Percentiles rank a stretch among this genome's conserved stretches.
Evolutionary conservation across 768 basidiomycete species (phyloP).

Genomic region (Boletus subcaerulescens): DNA sequence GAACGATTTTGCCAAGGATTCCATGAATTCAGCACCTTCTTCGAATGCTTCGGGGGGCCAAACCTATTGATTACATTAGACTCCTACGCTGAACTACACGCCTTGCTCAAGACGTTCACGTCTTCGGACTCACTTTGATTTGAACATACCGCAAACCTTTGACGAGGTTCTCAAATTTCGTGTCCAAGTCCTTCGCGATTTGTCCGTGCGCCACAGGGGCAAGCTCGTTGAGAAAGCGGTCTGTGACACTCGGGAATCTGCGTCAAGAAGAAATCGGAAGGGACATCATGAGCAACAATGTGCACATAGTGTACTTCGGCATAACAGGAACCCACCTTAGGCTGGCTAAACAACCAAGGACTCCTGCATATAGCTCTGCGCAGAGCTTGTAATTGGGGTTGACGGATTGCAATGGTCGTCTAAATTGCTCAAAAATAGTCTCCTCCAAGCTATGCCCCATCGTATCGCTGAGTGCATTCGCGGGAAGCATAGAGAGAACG

Average conservation of each 20-base stretch:
- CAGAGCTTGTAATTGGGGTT: conserved; percentile 79
- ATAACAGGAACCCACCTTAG: conserved; percentile 53
- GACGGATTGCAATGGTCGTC: conserved; percentile 57
- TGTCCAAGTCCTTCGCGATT: conserved; percentile 76
- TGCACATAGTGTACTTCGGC: neutral
- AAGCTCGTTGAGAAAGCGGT: conserved; percentile 82
- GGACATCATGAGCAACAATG: neutral
- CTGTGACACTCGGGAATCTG: conserved; percentile 90
- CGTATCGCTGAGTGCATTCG: conserved; percentile 74
- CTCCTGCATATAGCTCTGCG: conserved; percentile 75
- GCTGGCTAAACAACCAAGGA: conserved; percentile 82
- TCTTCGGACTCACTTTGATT: conserved; percentile 56
- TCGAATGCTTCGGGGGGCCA: conserved; percentile 94
- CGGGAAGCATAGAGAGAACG: conserved; percentile 67
- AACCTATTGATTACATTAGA: conserved; percentile 47
- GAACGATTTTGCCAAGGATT: conserved; percentile 52
- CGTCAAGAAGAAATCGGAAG: neutral
- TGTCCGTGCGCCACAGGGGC: conserved; percentile 70
- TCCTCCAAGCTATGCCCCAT: conserved; percentile 83
- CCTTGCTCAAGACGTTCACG: neutral
- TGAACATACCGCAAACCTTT: conserved; percentile 78
- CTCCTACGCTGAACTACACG: neutral
- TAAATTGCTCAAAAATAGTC: conserved; percentile 83
- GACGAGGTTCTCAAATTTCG: conserved; percentile 81
- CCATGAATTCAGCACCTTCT: conserved; percentile 88